These are phyloP conservation scores for Lactarius pseudohatsudake DNA, from an alignment of 768 basidiomycete species.

Conservation along the genomic window DNA sequence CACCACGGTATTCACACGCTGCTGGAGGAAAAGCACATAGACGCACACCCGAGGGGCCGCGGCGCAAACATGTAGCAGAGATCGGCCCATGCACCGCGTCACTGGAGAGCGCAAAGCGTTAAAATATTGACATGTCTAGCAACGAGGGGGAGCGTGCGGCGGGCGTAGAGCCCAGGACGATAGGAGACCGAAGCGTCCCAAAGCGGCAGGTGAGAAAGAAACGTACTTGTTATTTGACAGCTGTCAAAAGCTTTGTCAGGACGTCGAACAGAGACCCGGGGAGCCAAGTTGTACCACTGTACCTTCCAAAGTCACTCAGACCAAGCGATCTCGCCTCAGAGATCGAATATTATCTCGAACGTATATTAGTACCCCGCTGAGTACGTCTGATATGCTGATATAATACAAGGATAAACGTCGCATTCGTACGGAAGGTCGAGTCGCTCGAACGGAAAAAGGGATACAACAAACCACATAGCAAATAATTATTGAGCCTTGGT, in stretches of 20 bases:
- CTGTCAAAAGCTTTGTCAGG: conserved; percentile 11
- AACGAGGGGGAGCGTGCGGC: background rate
- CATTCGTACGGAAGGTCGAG: background rate
- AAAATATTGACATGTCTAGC: background rate
- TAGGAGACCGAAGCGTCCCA: background rate
- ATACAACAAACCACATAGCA: conserved; percentile 1
- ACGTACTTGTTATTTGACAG: conserved; percentile 7
- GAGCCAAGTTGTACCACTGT: conserved; percentile 9
- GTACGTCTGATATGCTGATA: conserved; percentile 1
- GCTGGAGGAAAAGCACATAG: conserved; percentile 2
- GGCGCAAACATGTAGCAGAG: background rate
- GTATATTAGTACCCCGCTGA: conserved; percentile 3
- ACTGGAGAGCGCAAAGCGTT: background rate
- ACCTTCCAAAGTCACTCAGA: conserved; percentile 5
- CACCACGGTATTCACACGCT: conserved; percentile 6
- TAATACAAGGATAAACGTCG: background rate
- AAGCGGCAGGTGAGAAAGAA: conserved; percentile 18
- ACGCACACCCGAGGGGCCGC: background rate
- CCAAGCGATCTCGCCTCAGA: conserved; percentile 2
- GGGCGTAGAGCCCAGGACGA: background rate
- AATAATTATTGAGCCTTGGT: conserved; percentile 25
- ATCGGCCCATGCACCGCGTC: background rate
- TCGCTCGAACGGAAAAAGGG: background rate
- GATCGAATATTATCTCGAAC: conserved; percentile 3
- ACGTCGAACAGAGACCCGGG: conserved; percentile 6